A percentile compares a stretch with the other conserved stretches of the same genome.
These are phyloP conservation scores for Geotrichum cucujoidarum DNA, from an alignment of 1,139 yeast species.

Conservation along the genomic window DNA sequence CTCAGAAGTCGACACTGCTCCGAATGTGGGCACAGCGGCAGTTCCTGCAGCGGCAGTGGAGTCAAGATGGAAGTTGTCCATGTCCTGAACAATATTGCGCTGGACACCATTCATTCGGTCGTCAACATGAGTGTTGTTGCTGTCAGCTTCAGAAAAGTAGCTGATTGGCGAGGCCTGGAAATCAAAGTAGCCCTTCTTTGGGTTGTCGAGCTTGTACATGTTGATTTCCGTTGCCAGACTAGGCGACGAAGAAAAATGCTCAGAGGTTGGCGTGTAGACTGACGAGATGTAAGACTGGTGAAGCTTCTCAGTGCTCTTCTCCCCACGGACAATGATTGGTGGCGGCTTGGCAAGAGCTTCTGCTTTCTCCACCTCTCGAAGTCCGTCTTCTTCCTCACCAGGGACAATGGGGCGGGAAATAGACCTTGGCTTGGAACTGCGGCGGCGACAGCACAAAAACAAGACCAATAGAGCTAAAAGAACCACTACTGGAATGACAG, in stretches of 20 bases:
- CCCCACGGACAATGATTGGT: too few relatives aligned
- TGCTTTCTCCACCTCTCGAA: slow-evolving; percentile 1
- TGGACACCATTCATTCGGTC: slow-evolving; percentile 4
- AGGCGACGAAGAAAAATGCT: slow-evolving; percentile 12
- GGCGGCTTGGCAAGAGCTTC: too few relatives aligned
- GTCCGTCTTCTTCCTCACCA: slow-evolving; percentile 21
- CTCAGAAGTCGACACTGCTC: background rate
- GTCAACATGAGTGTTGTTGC: slow-evolving; percentile 14
- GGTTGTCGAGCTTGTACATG: slow-evolving; percentile 17
- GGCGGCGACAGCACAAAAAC: slow-evolving; percentile 44
- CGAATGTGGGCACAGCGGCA: background rate
- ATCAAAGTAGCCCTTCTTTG: background rate
- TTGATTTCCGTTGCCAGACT: slow-evolving; percentile 16
- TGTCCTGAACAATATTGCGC: slow-evolving; percentile 4
- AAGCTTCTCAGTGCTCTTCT: slow-evolving; percentile 4
- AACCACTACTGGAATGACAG: slow-evolving; percentile 63
- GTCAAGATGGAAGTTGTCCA: background rate
- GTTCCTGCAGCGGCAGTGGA: background rate
- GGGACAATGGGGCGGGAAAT: slow-evolving; percentile 31
- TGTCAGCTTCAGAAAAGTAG: slow-evolving; percentile 13
- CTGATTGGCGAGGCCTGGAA: slow-evolving; percentile 13
- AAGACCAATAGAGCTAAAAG: slow-evolving; percentile 49
- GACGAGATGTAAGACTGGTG: slow-evolving; percentile 3
- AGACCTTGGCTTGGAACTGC: slow-evolving; percentile 25
- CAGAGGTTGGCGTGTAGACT: background rate